phyloP scores from a whole-genome alignment of 352 stramenopile species.

The Peronosclerospora sorghi region DNA sequence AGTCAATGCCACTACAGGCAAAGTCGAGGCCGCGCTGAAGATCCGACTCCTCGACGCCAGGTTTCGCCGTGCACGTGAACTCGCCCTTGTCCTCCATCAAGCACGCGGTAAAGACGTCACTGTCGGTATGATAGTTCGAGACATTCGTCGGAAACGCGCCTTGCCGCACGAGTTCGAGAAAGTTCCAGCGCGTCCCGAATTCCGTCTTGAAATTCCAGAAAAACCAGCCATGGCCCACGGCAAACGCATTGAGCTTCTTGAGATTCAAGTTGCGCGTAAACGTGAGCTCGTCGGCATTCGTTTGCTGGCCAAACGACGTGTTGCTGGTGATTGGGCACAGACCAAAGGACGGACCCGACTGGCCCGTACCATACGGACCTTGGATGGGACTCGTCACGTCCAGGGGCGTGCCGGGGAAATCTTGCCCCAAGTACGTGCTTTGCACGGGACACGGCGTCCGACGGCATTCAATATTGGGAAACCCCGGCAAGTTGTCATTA shows the following conservation, averaged over 20 bases:
- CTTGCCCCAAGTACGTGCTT: constrained; percentile 57
- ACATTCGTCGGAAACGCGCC: constrained; percentile 69
- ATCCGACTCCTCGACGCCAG: constrained; percentile 34
- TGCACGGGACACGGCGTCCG: constrained; percentile 67
- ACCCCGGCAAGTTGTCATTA: constrained; percentile 22
- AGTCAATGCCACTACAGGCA: constrained; percentile 42
- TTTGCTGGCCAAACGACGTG: constrained; percentile 38
- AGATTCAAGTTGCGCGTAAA: constrained; percentile 67
- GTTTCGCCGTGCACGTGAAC: constrained; percentile 58
- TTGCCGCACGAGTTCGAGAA: constrained; percentile 48
- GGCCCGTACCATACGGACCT: constrained; percentile 5
- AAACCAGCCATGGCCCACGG: constrained; percentile 86
- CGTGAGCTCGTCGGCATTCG: constrained; percentile 65
- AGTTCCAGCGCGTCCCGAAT: constrained; percentile 80
- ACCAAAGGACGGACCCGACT: constrained; percentile 33
- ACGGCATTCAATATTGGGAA: constrained; percentile 84
- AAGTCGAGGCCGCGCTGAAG: constrained; percentile 39
- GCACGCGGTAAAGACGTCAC: constrained; percentile 57
- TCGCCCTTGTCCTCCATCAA: constrained; percentile 60
- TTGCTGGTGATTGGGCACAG: constrained; percentile 30
- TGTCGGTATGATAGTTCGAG: constrained; percentile 38
- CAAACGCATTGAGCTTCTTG: constrained; percentile 88
- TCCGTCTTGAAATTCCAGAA: constrained; percentile 64
- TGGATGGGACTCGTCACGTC: constrained; percentile 8
- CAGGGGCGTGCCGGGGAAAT: constrained; percentile 6